Evolutionary conservation across 2,329 filamentous ascomycete genomes (phyloP), one percentile per base, ranked within the genome.

Genomic region (Neopestalotiopsis sp.): DNA sequence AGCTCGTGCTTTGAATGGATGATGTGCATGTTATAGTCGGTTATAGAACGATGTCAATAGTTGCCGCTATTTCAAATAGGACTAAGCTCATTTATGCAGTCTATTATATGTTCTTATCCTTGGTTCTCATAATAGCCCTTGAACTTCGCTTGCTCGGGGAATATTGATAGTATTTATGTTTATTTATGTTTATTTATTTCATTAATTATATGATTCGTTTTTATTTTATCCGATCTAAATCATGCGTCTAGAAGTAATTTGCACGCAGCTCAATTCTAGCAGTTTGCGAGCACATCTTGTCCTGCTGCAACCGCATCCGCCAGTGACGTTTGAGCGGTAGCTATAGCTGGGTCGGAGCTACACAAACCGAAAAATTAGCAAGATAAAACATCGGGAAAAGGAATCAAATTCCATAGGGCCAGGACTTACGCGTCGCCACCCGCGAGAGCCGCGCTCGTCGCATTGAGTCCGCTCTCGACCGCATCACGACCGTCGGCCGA

Each of bases 231-330:
- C 45, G 17, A n/a, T 53, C n/a, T 53, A 53, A n/a, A 10, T 20
- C 45, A 14, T 53, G 17, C 20, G 45, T 53, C n/a, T 53, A 53
- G n/a, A 10, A 53, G 1, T 53, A n/a, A 53, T 7, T n/a, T n/a
- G 45, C 45, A n/a, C 6, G 3, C 45, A 2, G 2, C 1, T 10
- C 57, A 59, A 12, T 6, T 28, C 61, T 66, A 70, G 38, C 69
- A 70, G 20, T 70, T 64, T 5, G 63, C 64, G 45, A 70, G 63
- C 13, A 70, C 69, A 30, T 69, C 67, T 32, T 70, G 45, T 1
- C 69, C 69, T 40, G 69, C 69, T 7, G 65, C 24, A 6, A 67
- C 57, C 4, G 69, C 69, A 32, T 70, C 61, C 2, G 53, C 59
- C 14, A 70, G 65, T 3, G 69, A 64, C 28, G 62, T 57, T 40